Evolutionary conservation across 1,284 basidiomycete genomes (phyloP), one percentile per base, ranked within the genome.

Genomic region (Rhodotorula glutinis): DNA sequence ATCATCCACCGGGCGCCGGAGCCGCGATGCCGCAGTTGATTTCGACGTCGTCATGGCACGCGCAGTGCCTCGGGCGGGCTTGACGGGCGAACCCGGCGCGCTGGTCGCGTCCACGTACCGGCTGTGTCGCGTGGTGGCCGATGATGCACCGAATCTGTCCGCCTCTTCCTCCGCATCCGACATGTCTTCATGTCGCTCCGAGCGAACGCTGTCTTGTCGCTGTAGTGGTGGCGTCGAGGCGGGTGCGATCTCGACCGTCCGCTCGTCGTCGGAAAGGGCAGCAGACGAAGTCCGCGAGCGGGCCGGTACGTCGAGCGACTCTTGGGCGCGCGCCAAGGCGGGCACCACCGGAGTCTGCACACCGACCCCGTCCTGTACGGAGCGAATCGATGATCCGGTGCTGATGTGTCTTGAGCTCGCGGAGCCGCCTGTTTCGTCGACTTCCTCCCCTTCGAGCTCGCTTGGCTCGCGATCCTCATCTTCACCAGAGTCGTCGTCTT

Each of bases 11-110:
- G 47, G 41, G 33, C 17, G 19, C 25, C 51, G 29, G 16, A 25
- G 41, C 2, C 41, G 13, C 23, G 41, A 43, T 25, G 8, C 29
- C 47, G 9, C 40, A 1, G 19, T 17, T 33, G 7, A 16, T 7
- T 9, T 19, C 70, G 53, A 69, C 49, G 63, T 69, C 73, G 33
- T 69, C 74, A 47, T 71, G 69, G 53, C 69, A 70, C 49, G 73
- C 65, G 44, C 69, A 70, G 29, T 66, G 49, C n/a, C 57, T 23
- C 33, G 17, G 4, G 17, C 17, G 2, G 51, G 49, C 44, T 55
- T 60, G 27, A 52, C 40, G 5, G 70, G 66, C 17, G 43, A 74
- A 57, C 43, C 70, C 66, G 52, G 75, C 63, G 66, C 68, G 7
- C 47, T 56, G 29, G 54, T 57, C n/a, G 68, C 68, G 8, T 69